Conservation (phyloP, 106 monocot genomes). For the Cymbidium sinense region DNA sequence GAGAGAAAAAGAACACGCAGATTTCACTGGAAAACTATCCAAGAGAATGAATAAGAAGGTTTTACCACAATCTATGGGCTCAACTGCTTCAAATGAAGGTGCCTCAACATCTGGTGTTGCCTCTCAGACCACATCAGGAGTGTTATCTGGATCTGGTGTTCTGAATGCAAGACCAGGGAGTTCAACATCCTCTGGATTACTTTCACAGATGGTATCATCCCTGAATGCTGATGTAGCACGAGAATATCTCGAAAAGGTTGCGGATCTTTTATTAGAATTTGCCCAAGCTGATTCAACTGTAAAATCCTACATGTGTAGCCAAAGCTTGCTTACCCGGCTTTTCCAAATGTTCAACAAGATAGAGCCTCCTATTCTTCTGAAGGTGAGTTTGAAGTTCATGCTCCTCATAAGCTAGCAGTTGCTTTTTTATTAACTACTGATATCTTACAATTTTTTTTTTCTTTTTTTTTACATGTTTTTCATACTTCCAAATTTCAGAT, state of each 20-base stretch:
- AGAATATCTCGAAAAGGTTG: conserved; percentile 76
- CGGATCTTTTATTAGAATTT: conserved; percentile 40
- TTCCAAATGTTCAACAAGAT: conserved; percentile 79
- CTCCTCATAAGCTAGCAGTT: not conserved
- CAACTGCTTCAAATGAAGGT: conserved; percentile 38
- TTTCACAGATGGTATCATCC: conserved; percentile 64
- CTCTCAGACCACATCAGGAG: conserved; percentile 63
- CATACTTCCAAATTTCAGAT: conserved; percentile 28
- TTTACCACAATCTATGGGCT: conserved; percentile 16
- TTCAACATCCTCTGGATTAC: conserved; percentile 60
- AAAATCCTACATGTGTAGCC: conserved; percentile 64
- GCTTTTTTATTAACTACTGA: not conserved
- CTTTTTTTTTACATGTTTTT: too few species aligned
- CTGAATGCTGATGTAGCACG: conserved; percentile 60
- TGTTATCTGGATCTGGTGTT: conserved; percentile 70
- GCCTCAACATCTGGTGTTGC: conserved; percentile 52
- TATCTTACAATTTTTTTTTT: not conserved
- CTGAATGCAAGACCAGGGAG: conserved; percentile 66
- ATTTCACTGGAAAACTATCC: conserved; percentile 21
- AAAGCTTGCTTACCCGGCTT: conserved; percentile 64
- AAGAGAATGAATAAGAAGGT: conserved; percentile 34
- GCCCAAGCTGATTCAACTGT: conserved; percentile 51
- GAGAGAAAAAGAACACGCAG: conserved; percentile 39
- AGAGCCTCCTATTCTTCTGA: conserved; percentile 68
- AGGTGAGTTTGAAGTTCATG: conserved; percentile 18